Base-by-base conservation (phyloP, 2,329 filamentous ascomycete genomes). In the Claviceps digitariae region DNA sequence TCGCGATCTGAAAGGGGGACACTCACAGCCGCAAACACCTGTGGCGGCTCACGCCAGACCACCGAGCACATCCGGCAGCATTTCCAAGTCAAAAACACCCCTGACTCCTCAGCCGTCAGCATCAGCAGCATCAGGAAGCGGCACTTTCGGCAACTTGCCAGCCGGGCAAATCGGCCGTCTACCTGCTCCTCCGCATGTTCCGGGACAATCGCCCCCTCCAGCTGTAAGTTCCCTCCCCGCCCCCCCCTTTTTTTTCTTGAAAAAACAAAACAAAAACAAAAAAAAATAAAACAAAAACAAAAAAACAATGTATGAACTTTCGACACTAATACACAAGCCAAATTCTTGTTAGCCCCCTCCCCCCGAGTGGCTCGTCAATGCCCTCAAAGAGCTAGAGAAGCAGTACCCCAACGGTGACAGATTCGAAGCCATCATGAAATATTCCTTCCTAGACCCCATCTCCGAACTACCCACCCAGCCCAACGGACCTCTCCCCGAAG, bases 381-480 rank as follows among this genome's bases (percentile, higher is more conserved):
- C 87, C 52, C 79, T 97, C n/a, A 74, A 79, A 55, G 76, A 82
- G 25, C 79, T 97, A 54, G 73, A 74, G 60, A 82, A 82, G 59
- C 74, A 76, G 55, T 91, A 95, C 63, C 84, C 87, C 3, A 79
- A 84, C 61, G 66, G 68, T 43, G 90, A 96, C 66, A 78, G 79
- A 31, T 97, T 97, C 66, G 89, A 95, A 68, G 86, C 83, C 52
- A 79, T 85, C 23, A 98, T 98, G 93, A 88, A 90, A 56, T 90
- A 94, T 69, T 87, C 82, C 25, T 83, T 86, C 55, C 79, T 95
- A 57, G 85, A 95, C 66, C 79, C 78, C 12, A 74, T 79, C 49
- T 90, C 86, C 2, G 81, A 85, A 56, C 70, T 78, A 21, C 80
- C 83, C 23, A 76, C 86, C 50, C 73, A 82, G 38, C 75, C 74